Base-by-base conservation (phyloP, 2,329 filamentous ascomycete genomes). In the Proliferodiscus dingleyae region DNA sequence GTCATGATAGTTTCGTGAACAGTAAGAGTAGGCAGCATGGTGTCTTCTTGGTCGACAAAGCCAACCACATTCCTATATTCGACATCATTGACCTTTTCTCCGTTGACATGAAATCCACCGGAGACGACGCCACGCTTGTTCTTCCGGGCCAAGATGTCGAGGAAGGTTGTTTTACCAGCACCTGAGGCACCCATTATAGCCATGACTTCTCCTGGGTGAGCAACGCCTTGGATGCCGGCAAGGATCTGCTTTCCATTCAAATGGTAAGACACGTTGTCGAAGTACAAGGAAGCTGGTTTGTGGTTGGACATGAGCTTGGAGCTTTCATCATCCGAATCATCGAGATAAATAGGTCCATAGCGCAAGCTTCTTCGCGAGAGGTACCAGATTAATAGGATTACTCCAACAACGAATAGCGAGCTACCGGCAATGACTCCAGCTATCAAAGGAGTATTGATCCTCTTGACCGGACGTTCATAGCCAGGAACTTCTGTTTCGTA, bases 111-210 rank as follows among this genome's bases (percentile, higher is more conserved):
- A 60, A 96, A 95, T 49, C 91, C 80, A 16, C 94, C 94, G 7
- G 75, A 71, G 0, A 86, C 79, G 2, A 74, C 66, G 30, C 93
- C 94, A 26, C 89, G 83, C 69, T 98, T 98, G 68, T 97, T 97
- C 74, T 97, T 98, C 52, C 90, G 83, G 7, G 93, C 93, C 37
- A 98, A 73, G 48, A 98, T 95, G 62, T 98, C 93, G 36, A 98
- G 72, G 66, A 98, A 97, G 0, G 89, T 95, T 0, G 93, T 98
- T 70, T 98, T 98, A 48, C 93, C 93, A 33, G 93, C 94, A 23
- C 93, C 93, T 1, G 93, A 98, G 6, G 93, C 91, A 46, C 93
- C 93, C 91, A 98, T 98, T 59, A 98, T 95, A 7, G 93, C 93
- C 55, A 91, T 88, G 6, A 97, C 80, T 64, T 98, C 89, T n/a